Percentiles rank a stretch among this genome's conserved stretches.
Evolutionary conservation across 345 rosid genomes (phyloP).

Genomic region (Gossypioides kirkii): DNA sequence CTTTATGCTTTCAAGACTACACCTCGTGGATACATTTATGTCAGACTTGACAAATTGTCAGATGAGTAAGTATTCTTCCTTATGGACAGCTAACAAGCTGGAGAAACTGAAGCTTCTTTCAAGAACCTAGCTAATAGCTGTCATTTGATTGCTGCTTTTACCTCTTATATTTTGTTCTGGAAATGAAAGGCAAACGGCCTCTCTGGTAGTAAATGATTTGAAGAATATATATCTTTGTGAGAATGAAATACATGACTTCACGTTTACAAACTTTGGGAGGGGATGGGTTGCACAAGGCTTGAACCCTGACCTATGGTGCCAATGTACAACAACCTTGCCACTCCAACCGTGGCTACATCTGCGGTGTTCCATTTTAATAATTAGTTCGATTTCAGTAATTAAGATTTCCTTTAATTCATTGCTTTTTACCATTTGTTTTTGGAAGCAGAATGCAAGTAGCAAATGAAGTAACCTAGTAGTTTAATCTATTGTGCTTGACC

Average conservation of each 20-base stretch:
- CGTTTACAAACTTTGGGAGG: too few relatives aligned
- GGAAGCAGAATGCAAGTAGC: background rate
- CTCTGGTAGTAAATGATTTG: background rate
- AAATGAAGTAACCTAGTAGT: background rate
- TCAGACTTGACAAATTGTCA: constrained; percentile 73
- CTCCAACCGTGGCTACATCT: too few relatives aligned
- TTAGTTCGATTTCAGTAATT: background rate
- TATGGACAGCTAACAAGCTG: background rate
- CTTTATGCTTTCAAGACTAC: constrained; percentile 75
- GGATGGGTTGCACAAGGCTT: too few relatives aligned
- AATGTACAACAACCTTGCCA: too few relatives aligned
- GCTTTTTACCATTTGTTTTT: background rate
- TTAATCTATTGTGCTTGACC: background rate
- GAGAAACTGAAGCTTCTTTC: background rate
- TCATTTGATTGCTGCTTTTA: background rate
- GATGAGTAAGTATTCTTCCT: constrained; percentile 41
- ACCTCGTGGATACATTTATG: constrained; percentile 70
- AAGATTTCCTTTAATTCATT: background rate
- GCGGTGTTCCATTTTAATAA: background rate
- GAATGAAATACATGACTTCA: background rate
- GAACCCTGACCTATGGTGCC: too few relatives aligned
- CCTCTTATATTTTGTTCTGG: background rate
- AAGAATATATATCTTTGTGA: background rate
- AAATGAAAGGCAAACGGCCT: background rate
- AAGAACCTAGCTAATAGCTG: background rate